A percentile compares a stretch with the other conserved stretches of the same genome.
Evolutionary conservation across 1,284 basidiomycete genomes (phyloP).

Genomic region (Pseudozyma sp.): DNA sequence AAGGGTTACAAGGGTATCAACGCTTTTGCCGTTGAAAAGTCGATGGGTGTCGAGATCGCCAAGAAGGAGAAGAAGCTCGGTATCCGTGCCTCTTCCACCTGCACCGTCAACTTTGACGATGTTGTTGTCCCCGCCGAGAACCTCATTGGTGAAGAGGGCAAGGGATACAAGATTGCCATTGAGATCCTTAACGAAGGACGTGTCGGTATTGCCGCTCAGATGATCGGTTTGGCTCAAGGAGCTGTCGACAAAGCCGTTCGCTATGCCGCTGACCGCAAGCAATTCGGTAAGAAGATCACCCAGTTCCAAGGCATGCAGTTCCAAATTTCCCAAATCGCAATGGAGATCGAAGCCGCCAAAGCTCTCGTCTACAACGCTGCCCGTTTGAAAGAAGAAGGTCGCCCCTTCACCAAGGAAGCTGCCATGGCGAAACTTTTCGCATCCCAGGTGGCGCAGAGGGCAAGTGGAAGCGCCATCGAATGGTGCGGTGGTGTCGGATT

Average conservation of each 20-base stretch:
- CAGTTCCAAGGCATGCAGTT: conserved; percentile 92
- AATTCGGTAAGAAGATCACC: conserved; percentile 90
- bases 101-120: conserved; percentile 95
- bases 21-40: conserved; percentile 94
- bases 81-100: conserved; percentile 96
- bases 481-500: conserved; percentile 97
- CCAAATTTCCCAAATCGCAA: conserved; percentile 86
- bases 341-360: conserved; percentile 91
- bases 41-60: conserved; percentile 95
- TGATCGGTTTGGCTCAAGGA: conserved; percentile 92
- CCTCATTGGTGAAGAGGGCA: conserved; percentile 90
- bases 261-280: conserved; percentile 91
- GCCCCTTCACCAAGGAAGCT: conserved; percentile 90
- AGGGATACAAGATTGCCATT: conserved; percentile 95
- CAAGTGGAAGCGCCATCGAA: conserved; percentile 90
- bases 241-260: conserved; percentile 92
- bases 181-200: conserved; percentile 97
- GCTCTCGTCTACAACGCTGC: conserved; percentile 97
- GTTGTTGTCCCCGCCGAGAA: conserved; percentile 91
- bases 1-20: conserved; percentile 99
- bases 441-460: conserved; percentile 87
- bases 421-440: conserved; percentile 92
- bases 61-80: conserved; percentile 99
- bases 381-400: conserved; percentile 90
- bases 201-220: conserved; percentile 90